Conservation (phyloP, 768 basidiomycete genomes). For the Clavulina sp. region DNA sequence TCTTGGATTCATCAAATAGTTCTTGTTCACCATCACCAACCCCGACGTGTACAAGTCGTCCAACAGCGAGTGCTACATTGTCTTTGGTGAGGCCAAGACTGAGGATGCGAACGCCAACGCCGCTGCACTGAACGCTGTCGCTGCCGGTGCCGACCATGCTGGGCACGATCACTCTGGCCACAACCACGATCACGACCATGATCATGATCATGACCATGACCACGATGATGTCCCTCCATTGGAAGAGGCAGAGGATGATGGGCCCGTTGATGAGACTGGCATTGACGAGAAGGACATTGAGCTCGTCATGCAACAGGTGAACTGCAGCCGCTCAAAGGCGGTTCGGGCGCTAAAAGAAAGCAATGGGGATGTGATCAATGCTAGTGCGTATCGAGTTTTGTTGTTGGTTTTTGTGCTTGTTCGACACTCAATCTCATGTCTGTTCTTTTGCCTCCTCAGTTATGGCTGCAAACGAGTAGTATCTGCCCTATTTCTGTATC, state of each 20-base stretch:
- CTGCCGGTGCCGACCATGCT: constrained; percentile 30
- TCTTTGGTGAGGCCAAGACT: constrained; percentile 95
- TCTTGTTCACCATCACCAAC: constrained; percentile 79
- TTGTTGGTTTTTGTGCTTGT: no score
- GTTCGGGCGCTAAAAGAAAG: constrained; percentile 79
- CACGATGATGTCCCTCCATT: constrained; percentile 70
- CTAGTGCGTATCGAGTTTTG: no score
- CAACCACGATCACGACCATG: background rate
- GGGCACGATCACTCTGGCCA: background rate
- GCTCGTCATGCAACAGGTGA: constrained; percentile 57
- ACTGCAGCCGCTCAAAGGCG: constrained; percentile 79
- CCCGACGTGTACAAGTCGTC: constrained; percentile 98
- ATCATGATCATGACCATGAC: constrained; percentile 36
- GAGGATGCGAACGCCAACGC: constrained; percentile 78
- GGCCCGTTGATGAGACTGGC: constrained; percentile 66
- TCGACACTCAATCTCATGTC: no score
- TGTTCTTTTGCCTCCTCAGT: no score
- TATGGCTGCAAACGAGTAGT: no score
- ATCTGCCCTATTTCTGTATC: no score
- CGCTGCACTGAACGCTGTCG: constrained; percentile 62
- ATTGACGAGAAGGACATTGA: constrained; percentile 91
- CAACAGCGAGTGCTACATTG: constrained; percentile 96
- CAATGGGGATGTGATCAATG: constrained; percentile 89
- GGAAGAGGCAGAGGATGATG: constrained; percentile 64
- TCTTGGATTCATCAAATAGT: constrained; percentile 23